Evolutionary conservation across 495 filamentous ascomycete species (phyloP), one percentile per base, ranked within the genome.

Genomic region (Tuber melanosporum): DNA sequence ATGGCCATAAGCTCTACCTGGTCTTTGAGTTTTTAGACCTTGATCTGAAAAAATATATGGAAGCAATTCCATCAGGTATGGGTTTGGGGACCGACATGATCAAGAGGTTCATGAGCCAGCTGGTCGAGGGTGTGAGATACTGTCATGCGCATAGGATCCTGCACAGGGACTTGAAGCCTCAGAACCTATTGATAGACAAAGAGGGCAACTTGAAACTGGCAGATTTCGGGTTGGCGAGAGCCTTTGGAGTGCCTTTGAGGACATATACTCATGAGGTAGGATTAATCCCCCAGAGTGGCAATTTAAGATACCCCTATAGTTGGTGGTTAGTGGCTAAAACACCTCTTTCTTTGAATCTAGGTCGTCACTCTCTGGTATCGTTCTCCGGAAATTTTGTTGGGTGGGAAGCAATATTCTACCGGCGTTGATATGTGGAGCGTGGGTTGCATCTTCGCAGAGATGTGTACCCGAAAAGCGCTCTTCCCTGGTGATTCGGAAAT

Each of bases 381-480:
- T 73, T 89, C 95, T n/a, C 95, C 95, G 0, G 95, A 99, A 85
- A 97, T 99, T 83, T 89, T 99, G 36, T 91, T 99, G 20, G 95
- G 95, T 82, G 95, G 96, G 74, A 92, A 94, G 71, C 95, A 98
- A 85, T 99, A 99, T 87, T 97, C 93, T 39, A 98, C 95, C 70
- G 95, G 96, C 78, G 94, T 99, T 66, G 95, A 99, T 84, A 98
- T 99, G 96, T 99, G 95, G 95, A 97, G 94, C 45, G 91, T 95
- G 73, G 95, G 95, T 66, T 97, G 95, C 84, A 99, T 99, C 85
- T 99, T 99, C 85, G 95, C 96, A 20, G 95, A 99, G 86, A 98
- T 99, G 96, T 97, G 94, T 87, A 99, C 96, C 22, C 92, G 94
- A 82, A 98, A 98, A 85, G 94, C 95, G 9, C 86, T 98, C 19